These are phyloP conservation scores for Dichotomopilus funicola DNA, from an alignment of 2,329 filamentous ascomycete genomes.

Conservation along the genomic window DNA sequence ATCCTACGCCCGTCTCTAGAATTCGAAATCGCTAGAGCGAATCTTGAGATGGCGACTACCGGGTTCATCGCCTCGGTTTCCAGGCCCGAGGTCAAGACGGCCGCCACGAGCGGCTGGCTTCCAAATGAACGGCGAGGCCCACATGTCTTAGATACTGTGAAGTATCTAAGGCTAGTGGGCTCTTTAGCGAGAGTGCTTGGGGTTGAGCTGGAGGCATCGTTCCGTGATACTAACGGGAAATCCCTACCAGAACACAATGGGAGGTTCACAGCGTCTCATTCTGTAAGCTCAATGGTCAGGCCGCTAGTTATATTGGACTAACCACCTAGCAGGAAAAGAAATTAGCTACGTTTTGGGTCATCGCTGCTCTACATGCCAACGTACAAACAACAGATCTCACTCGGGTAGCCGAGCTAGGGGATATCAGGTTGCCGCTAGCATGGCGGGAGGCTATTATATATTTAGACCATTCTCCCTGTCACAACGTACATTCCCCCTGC, in stretches of 20 bases:
- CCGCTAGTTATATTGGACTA: neutral
- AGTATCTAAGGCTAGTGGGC: conserved; percentile 12
- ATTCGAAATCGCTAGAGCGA: conserved; percentile 1
- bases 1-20: neutral
- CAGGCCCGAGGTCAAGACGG: neutral
- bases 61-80: conserved; percentile 13
- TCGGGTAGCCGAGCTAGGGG: conserved; percentile 7
- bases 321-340: conserved; percentile 17
- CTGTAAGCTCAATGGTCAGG: neutral
- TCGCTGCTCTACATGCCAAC: conserved; percentile 4
- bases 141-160: conserved; percentile 11
- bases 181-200: neutral
- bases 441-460: conserved; percentile 3
- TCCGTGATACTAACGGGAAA: conserved; percentile 3
- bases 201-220: conserved; percentile 1
- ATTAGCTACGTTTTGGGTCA: conserved; percentile 12
- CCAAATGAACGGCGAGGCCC: neutral
- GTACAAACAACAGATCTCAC: conserved; percentile 7
- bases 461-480: conserved; percentile 16
- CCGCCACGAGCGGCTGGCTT: conserved; percentile 18
- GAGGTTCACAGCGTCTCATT: conserved; percentile 8
- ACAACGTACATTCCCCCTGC: conserved; percentile 6
- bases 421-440: neutral
- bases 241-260: conserved; percentile 7
- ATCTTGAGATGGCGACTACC: conserved; percentile 3